A percentile compares a stretch with the other conserved stretches of the same genome.
Evolutionary conservation across 2,329 filamentous ascomycete genomes (phyloP).

Genomic region (Drechslerella coelobrocha): DNA sequence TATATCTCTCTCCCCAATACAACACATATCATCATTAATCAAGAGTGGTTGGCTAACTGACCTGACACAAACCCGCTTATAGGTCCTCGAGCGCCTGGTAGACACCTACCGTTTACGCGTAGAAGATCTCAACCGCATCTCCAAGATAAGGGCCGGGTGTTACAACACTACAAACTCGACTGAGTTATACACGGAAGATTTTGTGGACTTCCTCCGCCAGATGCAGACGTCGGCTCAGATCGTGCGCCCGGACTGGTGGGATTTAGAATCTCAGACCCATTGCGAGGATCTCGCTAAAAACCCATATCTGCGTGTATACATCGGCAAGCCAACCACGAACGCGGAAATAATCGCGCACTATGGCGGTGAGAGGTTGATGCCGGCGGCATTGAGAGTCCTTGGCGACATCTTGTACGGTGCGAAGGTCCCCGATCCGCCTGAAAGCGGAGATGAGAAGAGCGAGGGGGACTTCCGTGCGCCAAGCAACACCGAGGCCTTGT

Average conservation of each 20-base stretch:
- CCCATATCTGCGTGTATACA: conserved; percentile 26
- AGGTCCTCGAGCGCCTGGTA: conserved; percentile 38
- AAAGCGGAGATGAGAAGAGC: not conserved
- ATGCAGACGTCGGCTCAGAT: conserved; percentile 23
- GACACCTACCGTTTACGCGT: conserved; percentile 37
- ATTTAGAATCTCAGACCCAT: conserved; percentile 16
- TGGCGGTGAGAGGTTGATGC: conserved; percentile 18
- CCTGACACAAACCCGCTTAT: not conserved
- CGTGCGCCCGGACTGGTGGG: conserved; percentile 39
- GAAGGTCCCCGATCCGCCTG: conserved; percentile 5
- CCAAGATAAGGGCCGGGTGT: conserved; percentile 15
- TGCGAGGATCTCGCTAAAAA: conserved; percentile 44
- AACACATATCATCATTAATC: not conserved
- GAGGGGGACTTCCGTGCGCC: not conserved
- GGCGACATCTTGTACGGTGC: conserved; percentile 23
- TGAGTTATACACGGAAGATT: conserved; percentile 23
- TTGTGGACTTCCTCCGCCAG: conserved; percentile 30
- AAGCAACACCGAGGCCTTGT: too few species aligned
- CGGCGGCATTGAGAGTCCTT: conserved; percentile 19
- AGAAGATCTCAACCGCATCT: conserved; percentile 29
- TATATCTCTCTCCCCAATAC: not conserved
- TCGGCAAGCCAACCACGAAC: conserved; percentile 18
- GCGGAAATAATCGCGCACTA: conserved; percentile 20
- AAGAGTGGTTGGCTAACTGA: not conserved
- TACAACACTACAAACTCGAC: conserved; percentile 4